Evolutionary conservation across 139 green algal genomes (phyloP).

Genomic region (Chlamydomonas applanata): DNA sequence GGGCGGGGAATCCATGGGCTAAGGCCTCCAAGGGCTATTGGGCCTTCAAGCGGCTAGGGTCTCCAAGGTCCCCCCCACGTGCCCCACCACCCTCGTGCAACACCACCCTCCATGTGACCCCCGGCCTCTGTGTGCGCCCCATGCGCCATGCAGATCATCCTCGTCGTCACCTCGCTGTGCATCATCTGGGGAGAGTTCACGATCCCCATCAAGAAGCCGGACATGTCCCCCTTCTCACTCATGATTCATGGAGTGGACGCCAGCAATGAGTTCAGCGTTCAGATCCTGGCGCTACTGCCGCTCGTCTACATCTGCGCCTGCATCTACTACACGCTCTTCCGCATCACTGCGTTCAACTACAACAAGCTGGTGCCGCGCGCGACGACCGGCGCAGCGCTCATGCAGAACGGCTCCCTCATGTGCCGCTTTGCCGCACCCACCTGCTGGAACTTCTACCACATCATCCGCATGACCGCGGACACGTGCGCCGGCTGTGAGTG

Average conservation of each 20-base stretch:
- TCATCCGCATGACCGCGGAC: conserved; percentile 63
- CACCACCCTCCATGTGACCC: not conserved
- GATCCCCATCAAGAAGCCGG: conserved; percentile 63
- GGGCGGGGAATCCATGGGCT: too few species aligned
- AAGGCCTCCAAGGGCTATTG: too few species aligned
- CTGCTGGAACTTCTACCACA: conserved; percentile 92
- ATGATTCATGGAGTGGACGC: conserved; percentile 33
- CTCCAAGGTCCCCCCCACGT: too few species aligned
- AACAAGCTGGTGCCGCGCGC: conserved; percentile 56
- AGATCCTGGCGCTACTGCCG: conserved; percentile 34
- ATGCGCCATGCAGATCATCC: conserved; percentile 19
- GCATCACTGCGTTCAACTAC: conserved; percentile 69
- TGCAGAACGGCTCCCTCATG: conserved; percentile 72
- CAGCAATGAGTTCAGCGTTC: conserved; percentile 31
- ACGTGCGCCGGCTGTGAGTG: conserved; percentile 14
- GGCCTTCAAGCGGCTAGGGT: too few species aligned
- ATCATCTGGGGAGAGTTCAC: conserved; percentile 88
- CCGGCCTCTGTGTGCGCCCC: too few species aligned
- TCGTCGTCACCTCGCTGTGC: conserved; percentile 53
- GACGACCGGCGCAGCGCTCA: conserved; percentile 33
- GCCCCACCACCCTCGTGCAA: too few species aligned
- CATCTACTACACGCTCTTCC: conserved; percentile 84
- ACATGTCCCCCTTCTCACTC: conserved; percentile 83
- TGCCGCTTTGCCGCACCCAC: conserved; percentile 90
- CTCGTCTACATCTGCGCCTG: conserved; percentile 84